Percentiles rank a stretch among this genome's conserved stretches.
These are phyloP conservation scores for Mortierella sp. DNA, from an alignment of 371 early-diverging fungal genomes.

Conservation along the genomic window DNA sequence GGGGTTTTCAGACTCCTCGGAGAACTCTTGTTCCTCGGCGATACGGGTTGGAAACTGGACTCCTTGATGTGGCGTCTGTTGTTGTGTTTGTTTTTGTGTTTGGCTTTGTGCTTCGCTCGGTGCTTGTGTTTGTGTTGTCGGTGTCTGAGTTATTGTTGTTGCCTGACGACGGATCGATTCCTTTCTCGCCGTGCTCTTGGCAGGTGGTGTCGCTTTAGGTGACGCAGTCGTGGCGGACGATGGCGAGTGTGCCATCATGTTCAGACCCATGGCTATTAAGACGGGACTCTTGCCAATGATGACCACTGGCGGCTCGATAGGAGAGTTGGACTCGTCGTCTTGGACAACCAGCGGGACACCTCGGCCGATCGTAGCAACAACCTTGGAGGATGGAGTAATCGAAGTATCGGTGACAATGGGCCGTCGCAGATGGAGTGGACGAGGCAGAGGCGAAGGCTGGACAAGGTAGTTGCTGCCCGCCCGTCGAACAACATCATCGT, in stretches of 20 bases:
- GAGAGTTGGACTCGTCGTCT: neutral
- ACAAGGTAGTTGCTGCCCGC: neutral
- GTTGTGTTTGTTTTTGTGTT: neutral
- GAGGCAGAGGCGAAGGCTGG: conserved; percentile 23
- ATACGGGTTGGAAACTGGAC: neutral
- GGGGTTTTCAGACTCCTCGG: neutral
- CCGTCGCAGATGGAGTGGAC: conserved; percentile 20
- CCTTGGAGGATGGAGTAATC: conserved; percentile 17
- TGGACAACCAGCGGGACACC: neutral
- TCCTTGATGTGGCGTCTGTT: neutral
- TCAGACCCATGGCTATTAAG: neutral
- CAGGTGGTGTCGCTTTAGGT: neutral
- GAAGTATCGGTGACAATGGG: conserved; percentile 20
- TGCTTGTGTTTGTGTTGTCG: neutral
- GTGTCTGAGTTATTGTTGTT: conserved; percentile 8
- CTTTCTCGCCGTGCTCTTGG: conserved; percentile 1
- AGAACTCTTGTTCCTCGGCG: neutral
- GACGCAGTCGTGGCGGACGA: neutral
- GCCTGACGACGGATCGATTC: conserved; percentile 3
- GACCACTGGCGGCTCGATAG: conserved; percentile 11
- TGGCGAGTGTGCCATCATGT: too few relatives aligned
- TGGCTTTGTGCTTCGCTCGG: neutral
- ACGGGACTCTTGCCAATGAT: conserved; percentile 5
- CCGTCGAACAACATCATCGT: neutral
- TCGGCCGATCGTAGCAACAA: conserved; percentile 9